These are phyloP conservation scores for Magnaporthiopsis poae DNA, from an alignment of 2,329 filamentous ascomycete genomes.

Conservation along the genomic window DNA sequence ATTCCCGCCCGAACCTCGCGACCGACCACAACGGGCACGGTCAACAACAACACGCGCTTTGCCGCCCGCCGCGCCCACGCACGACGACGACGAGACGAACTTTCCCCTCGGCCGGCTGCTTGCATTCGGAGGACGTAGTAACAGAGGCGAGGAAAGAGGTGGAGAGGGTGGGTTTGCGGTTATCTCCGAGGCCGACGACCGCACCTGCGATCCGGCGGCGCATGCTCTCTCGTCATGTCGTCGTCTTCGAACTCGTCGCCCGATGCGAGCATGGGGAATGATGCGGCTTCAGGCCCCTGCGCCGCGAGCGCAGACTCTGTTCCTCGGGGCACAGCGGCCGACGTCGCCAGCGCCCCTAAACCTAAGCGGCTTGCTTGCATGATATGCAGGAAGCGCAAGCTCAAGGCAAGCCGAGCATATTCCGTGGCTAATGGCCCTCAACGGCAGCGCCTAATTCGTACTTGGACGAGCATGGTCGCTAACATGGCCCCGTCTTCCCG, in stretches of 20 bases:
- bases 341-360: slow-evolving; percentile 54
- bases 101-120: not conserved
- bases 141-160: not conserved
- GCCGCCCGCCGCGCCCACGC: too few relatives aligned
- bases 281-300: slow-evolving; percentile 11
- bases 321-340: slow-evolving; percentile 13
- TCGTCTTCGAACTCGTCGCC: slow-evolving; percentile 19
- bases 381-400: slow-evolving; percentile 83
- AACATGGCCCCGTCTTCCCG: not conserved
- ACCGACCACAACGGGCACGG: not conserved
- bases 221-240: slow-evolving; percentile 15
- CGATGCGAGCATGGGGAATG: slow-evolving; percentile 21
- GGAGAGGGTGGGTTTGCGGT: not conserved
- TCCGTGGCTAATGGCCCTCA: too few relatives aligned
- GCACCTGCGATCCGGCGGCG: not conserved
- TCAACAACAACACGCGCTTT: not conserved
- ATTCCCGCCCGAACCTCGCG: not conserved
- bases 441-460: too few relatives aligned
- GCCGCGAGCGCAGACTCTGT: slow-evolving; percentile 1
- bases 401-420: slow-evolving; percentile 37
- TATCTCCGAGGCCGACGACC: not conserved
- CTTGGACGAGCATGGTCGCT: not conserved
- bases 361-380: slow-evolving; percentile 93
- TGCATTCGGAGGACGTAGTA: not conserved
- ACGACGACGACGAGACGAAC: not conserved